Base-by-base conservation (phyloP, 208 protist species). In the Wallacemonas collosoma region DNA sequence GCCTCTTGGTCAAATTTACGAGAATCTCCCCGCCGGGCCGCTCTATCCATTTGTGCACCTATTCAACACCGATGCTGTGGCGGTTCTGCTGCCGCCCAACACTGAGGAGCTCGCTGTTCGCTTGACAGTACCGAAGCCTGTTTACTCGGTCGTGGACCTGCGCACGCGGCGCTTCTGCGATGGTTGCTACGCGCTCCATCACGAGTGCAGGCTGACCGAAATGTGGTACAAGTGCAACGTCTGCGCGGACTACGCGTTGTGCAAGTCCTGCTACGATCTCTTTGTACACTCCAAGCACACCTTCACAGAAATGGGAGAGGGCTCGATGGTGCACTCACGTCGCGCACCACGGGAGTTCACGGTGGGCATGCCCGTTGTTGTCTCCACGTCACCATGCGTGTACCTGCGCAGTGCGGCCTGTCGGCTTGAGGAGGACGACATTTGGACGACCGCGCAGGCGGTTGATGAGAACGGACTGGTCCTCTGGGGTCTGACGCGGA, bases 141-240 rank as follows among this genome's bases (percentile, higher is more conserved):
- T 86, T 66, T 94, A 90, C 76, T 74, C 82, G 7, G 71, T 90
- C 15, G 87, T 73, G 70, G 65, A 81, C 44, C 12, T 67, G 7
- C 83, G 83, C 65, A 78, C 87, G 41, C 80, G 84, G 14, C 82
- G 83, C 50, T 81, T 76, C 66, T 97, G 90, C 74, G 88, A 94
- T 71, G 85, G 85, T 36, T 97, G 90, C 79, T 75, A 81, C 12
- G 65, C 80, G 9, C 82, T 84, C 47, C 79, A 93, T 65, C 43
- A 76, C 15, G 89, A 94, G 63, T 77, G 80, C 36, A 60, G 71
- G 53, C 75, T 91, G 15, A 69, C 76, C 2, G 72, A 76, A 14
- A 68, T 64, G n/a, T 93, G 90, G 87, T 97, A 90, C 85, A 93
- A 93, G 79, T 97, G 93, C 77, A 95, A 95, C 70, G 89, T 95